Conservation (phyloP, 495 filamentous ascomycete genomes). For the Penicillium tannophilum region DNA sequence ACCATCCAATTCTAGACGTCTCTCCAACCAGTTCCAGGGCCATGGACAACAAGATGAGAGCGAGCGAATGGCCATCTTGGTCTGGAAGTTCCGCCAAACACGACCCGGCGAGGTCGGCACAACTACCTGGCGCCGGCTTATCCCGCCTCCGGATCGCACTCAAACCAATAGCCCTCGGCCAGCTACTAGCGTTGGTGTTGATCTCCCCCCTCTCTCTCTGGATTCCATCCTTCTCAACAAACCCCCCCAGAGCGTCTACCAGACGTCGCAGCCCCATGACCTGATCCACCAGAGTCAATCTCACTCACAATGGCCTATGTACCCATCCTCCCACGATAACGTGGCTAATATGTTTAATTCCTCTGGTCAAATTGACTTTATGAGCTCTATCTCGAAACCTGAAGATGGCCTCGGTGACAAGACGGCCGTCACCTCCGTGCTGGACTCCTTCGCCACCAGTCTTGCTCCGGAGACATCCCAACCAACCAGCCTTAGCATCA, state of each 20-base stretch:
- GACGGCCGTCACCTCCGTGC: conserved; percentile 41
- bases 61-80: conserved; percentile 51
- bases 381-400: conserved; percentile 39
- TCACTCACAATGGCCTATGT: conserved; percentile 44
- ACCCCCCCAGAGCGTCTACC: conserved; percentile 38
- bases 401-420: conserved; percentile 46
- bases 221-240: conserved; percentile 44
- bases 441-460: conserved; percentile 43
- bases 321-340: conserved; percentile 39
- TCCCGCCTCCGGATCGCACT: conserved; percentile 43
- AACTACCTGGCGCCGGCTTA: conserved; percentile 55
- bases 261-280: conserved; percentile 37
- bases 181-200: conserved; percentile 33
- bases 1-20: conserved; percentile 32
- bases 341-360: conserved; percentile 42
- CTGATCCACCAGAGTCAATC: conserved; percentile 33
- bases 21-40: conserved; percentile 34
- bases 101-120: conserved; percentile 47
- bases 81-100: conserved; percentile 57
- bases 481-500: conserved; percentile 31
- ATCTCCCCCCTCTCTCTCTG: conserved; percentile 43
- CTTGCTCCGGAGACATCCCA: conserved; percentile 39
- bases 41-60: conserved; percentile 32
- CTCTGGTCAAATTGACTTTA: conserved; percentile 37
- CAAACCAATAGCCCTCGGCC: conserved; percentile 42